Conservation (phyloP, 2,329 filamentous ascomycete species). For the Bipolaris zeicola region DNA sequence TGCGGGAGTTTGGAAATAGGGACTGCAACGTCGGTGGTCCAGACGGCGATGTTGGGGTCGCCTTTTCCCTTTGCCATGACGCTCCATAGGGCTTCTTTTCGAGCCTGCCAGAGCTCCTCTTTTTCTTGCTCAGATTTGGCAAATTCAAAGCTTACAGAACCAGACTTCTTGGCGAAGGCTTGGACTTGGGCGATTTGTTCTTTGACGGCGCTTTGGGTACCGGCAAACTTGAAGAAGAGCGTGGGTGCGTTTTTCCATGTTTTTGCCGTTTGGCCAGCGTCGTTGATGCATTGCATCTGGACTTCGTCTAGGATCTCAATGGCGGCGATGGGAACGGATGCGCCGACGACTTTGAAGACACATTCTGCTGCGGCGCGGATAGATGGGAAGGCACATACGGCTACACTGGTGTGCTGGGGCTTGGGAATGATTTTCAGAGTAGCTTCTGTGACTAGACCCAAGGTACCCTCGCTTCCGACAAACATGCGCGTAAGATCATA, state of each 20-base stretch:
- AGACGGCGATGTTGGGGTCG: constrained; percentile 65
- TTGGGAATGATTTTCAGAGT: constrained; percentile 84
- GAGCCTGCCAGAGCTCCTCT: constrained; percentile 73
- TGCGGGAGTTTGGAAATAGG: constrained; percentile 73
- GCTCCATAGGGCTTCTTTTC: constrained; percentile 76
- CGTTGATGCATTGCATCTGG: constrained; percentile 79
- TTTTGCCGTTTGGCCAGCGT: constrained; percentile 66
- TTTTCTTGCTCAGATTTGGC: constrained; percentile 68
- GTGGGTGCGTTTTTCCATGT: constrained; percentile 73
- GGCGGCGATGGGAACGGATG: constrained; percentile 85
- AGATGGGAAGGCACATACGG: constrained; percentile 68
- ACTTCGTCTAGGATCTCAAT: constrained; percentile 91
- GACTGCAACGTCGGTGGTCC: constrained; percentile 83
- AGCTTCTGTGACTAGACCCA: constrained; percentile 89
- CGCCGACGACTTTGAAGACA: constrained; percentile 77
- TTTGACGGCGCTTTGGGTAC: constrained; percentile 71
- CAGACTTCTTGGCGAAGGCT: constrained; percentile 62
- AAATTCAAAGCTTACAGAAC: constrained; percentile 72
- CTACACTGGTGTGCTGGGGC: constrained; percentile 79
- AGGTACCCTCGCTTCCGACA: constrained; percentile 88
- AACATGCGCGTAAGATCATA: constrained; percentile 91
- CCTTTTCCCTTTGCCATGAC: constrained; percentile 68
- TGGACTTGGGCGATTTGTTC: constrained; percentile 76
- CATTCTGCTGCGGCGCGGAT: constrained; percentile 78
- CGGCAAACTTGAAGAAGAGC: constrained; percentile 77